A percentile compares a stretch with the other conserved stretches of the same genome.
phyloP scores from a whole-genome alignment of 1,284 basidiomycete genomes.

The Cutaneotrichosporon cutaneum region DNA sequence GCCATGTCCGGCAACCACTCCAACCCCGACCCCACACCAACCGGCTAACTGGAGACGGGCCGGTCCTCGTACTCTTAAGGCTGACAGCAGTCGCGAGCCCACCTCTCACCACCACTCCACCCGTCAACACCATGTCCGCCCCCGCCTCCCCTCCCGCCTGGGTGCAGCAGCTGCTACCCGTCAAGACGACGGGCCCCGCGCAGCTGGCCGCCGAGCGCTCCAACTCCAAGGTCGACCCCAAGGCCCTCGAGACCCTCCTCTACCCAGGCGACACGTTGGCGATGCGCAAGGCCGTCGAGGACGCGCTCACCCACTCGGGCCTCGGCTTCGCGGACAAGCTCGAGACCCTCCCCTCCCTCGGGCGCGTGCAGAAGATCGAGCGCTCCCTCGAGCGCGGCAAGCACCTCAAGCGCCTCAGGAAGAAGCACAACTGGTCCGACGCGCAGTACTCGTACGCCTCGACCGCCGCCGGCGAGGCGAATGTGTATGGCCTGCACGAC shows the following conservation, averaged over 20 bases:
- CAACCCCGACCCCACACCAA: no score
- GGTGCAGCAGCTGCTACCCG: constrained; percentile 16
- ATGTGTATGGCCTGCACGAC: constrained; percentile 25
- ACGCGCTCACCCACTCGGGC: background rate
- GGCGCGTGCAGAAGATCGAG: constrained; percentile 21
- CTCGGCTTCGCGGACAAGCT: constrained; percentile 9
- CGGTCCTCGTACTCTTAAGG: no score
- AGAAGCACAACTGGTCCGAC: constrained; percentile 20
- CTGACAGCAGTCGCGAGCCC: no score
- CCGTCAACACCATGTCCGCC: constrained; percentile 7
- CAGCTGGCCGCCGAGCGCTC: constrained; percentile 18
- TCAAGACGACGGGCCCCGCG: constrained; percentile 11
- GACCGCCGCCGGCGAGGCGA: constrained; percentile 18
- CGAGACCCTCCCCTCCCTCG: constrained; percentile 21
- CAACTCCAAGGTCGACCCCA: constrained; percentile 12
- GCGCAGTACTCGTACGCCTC: constrained; percentile 19
- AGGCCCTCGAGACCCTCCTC: constrained; percentile 13
- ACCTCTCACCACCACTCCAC: no score
- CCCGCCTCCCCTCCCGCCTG: constrained; percentile 12
- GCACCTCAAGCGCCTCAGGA: constrained; percentile 21
- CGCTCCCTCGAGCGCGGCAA: constrained; percentile 26
- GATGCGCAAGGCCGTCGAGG: constrained; percentile 15
- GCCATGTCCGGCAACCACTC: no score
- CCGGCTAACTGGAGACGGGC: no score
- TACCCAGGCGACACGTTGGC: constrained; percentile 16